These are phyloP conservation scores for Aspergillus novofumigatus DNA, from an alignment of 2,329 filamentous ascomycete genomes.

Conservation along the genomic window DNA sequence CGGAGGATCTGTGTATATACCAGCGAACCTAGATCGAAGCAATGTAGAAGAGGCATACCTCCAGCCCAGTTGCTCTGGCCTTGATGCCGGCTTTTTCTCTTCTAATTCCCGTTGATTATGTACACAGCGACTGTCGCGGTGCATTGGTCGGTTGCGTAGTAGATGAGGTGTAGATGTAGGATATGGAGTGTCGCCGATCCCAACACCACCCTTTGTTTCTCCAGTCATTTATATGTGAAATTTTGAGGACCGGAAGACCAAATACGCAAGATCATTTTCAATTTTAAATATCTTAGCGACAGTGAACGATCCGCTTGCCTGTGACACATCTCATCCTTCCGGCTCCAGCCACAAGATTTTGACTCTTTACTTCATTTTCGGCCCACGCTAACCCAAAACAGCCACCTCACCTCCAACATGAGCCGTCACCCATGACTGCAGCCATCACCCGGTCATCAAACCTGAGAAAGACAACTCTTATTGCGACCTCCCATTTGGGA, in stretches of 20 bases:
- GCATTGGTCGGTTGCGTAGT: neutral
- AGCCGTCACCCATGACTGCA: slow-evolving; percentile 31
- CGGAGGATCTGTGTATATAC: slow-evolving; percentile 40
- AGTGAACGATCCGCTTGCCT: neutral
- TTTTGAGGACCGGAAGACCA: neutral
- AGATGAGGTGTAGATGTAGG: neutral
- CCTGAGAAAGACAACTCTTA: slow-evolving; percentile 20
- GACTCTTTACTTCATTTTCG: slow-evolving; percentile 21
- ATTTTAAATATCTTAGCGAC: neutral
- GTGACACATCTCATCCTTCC: neutral
- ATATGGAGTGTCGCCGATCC: neutral
- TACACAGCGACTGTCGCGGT: neutral
- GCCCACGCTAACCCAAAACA: slow-evolving; percentile 40
- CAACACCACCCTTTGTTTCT: neutral
- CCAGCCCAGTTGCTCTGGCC: neutral
- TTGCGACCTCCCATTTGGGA: slow-evolving; percentile 23
- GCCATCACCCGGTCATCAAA: slow-evolving; percentile 30
- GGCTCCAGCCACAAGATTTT: slow-evolving; percentile 20
- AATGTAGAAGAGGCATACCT: slow-evolving; percentile 22
- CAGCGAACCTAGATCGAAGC: slow-evolving; percentile 28
- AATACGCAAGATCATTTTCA: neutral
- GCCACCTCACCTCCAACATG: slow-evolving; percentile 40
- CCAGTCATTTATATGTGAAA: neutral
- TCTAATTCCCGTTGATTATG: slow-evolving; percentile 20
- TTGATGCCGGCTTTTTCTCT: slow-evolving; percentile 10